phyloP scores from a whole-genome alignment of 352 stramenopile genomes.

The Sclerospora graminicola region DNA sequence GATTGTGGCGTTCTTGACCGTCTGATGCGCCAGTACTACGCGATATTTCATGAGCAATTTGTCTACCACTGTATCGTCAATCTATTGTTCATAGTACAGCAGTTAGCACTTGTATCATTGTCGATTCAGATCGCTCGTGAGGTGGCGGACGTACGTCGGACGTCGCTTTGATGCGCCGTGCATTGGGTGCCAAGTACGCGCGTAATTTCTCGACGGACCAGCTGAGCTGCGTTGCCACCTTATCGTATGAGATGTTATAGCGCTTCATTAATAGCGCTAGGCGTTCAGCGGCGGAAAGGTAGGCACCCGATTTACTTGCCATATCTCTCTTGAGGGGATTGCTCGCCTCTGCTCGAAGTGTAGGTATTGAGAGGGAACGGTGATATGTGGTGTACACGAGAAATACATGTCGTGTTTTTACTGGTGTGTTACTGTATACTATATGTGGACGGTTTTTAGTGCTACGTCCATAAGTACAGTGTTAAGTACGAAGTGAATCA shows the following conservation, averaged over 20 bases:
- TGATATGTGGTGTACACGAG: too few relatives aligned
- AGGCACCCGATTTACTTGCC: conserved; percentile 16
- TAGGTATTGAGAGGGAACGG: too few relatives aligned
- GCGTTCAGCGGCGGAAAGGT: conserved; percentile 34
- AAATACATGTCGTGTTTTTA: too few relatives aligned
- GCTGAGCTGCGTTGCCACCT: conserved; percentile 37
- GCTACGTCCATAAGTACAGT: too few relatives aligned
- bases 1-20: conserved; percentile 15
- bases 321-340: too few relatives aligned
- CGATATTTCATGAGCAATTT: conserved; percentile 55
- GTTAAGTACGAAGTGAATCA: too few relatives aligned
- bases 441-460: too few relatives aligned
- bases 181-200: conserved; percentile 40
- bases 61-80: conserved; percentile 46
- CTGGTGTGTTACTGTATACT: too few relatives aligned
- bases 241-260: conserved; percentile 31
- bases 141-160: conserved; percentile 25
- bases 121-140: neutral
- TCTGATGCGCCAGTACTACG: conserved; percentile 31
- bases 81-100: conserved; percentile 12
- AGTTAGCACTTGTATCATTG: neutral
- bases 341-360: too few relatives aligned
- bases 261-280: conserved; percentile 55
- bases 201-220: conserved; percentile 44
- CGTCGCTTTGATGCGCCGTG: conserved; percentile 22